These are phyloP conservation scores for Diospyros kaki DNA, from an alignment of 148 eudicot species.

Conservation along the genomic window DNA sequence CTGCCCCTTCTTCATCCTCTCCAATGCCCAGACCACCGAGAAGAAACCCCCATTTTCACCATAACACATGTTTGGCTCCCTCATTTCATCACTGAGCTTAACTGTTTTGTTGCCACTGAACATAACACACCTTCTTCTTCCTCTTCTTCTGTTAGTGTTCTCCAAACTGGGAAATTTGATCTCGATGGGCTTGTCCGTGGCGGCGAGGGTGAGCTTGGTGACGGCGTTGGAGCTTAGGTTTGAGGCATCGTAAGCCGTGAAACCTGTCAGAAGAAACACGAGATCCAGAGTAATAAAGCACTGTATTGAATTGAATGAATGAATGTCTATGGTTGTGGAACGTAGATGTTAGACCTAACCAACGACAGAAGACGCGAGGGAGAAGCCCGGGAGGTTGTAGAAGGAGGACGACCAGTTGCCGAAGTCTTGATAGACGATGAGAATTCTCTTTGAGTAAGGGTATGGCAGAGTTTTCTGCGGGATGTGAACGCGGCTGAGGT, in stretches of 20 bases:
- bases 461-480: constrained; percentile 31
- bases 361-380: constrained; percentile 23
- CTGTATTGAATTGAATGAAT: no score
- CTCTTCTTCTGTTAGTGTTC: not conserved
- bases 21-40: constrained; percentile 27
- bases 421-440: constrained; percentile 29
- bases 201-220: constrained; percentile 22
- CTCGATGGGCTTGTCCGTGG: constrained; percentile 18
- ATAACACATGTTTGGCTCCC: constrained; percentile 18
- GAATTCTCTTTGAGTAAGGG: constrained; percentile 34
- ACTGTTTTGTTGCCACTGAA: constrained; percentile 26
- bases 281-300: no score
- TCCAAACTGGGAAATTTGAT: constrained; percentile 19
- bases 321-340: no score
- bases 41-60: constrained; percentile 28
- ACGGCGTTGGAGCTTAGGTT: constrained; percentile 11
- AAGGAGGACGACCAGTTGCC: constrained; percentile 39
- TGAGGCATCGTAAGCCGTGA: constrained; percentile 34
- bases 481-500: constrained; percentile 34
- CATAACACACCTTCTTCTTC: constrained; percentile 21
- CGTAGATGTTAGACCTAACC: no score
- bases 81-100: constrained; percentile 17
- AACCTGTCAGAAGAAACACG: no score
- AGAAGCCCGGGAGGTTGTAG: constrained; percentile 30
- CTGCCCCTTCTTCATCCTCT: constrained; percentile 19